Percentiles rank a stretch among this genome's conserved stretches.
Evolutionary conservation across 352 stramenopile genomes (phyloP).

Genomic region (Pythium insidiosum): DNA sequence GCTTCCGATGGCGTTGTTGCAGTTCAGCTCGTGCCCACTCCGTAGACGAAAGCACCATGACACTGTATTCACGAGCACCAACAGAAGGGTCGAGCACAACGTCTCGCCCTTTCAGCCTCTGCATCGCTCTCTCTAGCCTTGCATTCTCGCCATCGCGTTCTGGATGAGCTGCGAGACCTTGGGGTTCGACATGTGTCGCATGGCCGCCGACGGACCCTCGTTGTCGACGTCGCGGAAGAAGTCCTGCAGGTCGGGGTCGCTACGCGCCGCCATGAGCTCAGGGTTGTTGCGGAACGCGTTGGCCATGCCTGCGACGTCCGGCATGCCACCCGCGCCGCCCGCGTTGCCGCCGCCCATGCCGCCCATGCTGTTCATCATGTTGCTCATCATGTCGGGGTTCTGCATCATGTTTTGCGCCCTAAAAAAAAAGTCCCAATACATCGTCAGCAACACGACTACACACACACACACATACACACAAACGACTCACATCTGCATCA

Average conservation of each 20-base stretch:
- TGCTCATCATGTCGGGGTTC: conserved; percentile 71
- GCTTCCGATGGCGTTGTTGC: too few relatives aligned
- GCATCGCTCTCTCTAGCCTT: too few relatives aligned
- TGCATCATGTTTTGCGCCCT: conserved; percentile 89
- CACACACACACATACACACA: background rate
- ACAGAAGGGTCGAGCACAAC: too few relatives aligned
- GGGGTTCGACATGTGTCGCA: conserved; percentile 85
- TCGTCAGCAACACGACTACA: background rate
- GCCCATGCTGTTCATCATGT: conserved; percentile 60
- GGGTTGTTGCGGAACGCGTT: conserved; percentile 65
- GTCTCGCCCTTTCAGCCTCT: too few relatives aligned
- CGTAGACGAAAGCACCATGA: too few relatives aligned
- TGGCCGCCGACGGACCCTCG: conserved; percentile 66
- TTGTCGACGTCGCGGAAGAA: conserved; percentile 79
- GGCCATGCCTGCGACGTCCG: conserved; percentile 43
- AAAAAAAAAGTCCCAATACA: background rate
- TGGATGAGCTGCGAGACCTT: conserved; percentile 80
- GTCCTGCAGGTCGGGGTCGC: conserved; percentile 63
- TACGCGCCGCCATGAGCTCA: conserved; percentile 55
- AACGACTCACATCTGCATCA: conserved; percentile 77
- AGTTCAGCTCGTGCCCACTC: too few relatives aligned
- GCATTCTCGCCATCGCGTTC: conserved; percentile 60
- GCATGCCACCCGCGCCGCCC: conserved; percentile 23
- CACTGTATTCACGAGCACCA: too few relatives aligned
- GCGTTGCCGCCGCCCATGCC: conserved; percentile 18